phyloP scores from a whole-genome alignment of 2,329 filamentous ascomycete species.

The Colletotrichum neosansevieriae region DNA sequence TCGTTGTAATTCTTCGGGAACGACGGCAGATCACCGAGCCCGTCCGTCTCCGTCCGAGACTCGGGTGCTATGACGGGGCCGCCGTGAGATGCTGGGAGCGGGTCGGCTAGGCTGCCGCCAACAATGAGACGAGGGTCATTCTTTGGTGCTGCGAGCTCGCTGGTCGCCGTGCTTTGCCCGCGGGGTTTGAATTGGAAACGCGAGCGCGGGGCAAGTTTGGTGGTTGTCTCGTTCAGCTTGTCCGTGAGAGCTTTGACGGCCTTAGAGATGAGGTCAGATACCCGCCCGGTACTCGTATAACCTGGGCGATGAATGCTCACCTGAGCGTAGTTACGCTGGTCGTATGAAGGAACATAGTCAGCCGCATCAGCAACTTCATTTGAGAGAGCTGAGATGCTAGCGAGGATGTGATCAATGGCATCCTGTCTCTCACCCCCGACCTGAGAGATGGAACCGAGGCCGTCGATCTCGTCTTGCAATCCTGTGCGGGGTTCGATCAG shows the following conservation, averaged over 20 bases:
- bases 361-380: constrained; percentile 87
- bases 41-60: constrained; percentile 49
- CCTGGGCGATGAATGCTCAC: constrained; percentile 57
- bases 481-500: constrained; percentile 58
- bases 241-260: constrained; percentile 85
- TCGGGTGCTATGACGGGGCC: constrained; percentile 40
- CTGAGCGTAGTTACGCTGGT: constrained; percentile 87
- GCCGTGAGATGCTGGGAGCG: constrained; percentile 40
- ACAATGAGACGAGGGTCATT: constrained; percentile 57
- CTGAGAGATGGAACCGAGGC: constrained; percentile 61
- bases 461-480: constrained; percentile 63
- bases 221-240: constrained; percentile 78
- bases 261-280: constrained; percentile 52
- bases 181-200: constrained; percentile 82
- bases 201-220: constrained; percentile 76
- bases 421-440: constrained; percentile 81
- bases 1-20: constrained; percentile 67
- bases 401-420: constrained; percentile 83
- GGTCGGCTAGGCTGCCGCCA: constrained; percentile 27
- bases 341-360: constrained; percentile 86
- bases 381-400: constrained; percentile 83
- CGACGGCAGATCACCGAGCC: constrained; percentile 53
- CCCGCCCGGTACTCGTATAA: background rate
- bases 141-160: constrained; percentile 53
- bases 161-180: constrained; percentile 41